Evolutionary conservation across 441 rosid species (phyloP), one percentile per base, ranked within the genome.

Genomic region (Capsella rubella): DNA sequence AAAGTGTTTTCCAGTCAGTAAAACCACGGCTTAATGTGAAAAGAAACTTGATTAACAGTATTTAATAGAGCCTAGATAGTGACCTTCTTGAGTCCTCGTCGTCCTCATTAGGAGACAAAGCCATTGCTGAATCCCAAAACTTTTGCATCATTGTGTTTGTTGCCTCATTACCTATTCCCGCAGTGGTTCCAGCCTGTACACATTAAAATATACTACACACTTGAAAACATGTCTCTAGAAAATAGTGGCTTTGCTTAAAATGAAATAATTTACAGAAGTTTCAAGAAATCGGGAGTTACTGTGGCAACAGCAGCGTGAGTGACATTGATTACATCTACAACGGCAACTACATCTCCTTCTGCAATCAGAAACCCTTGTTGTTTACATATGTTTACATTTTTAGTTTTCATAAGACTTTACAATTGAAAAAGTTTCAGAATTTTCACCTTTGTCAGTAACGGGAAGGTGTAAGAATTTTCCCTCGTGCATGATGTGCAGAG

Each of bases 61-160:
- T 9, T 21, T 54, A 40, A 69, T 54, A 18, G 11, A 35, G 57
- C 62, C 71, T 62, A 40, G 56, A 6, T 59, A 54, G 6, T 69
- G 59, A 95, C 99, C 99, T 93, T 43, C 86, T 84, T 0, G 86
- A 67, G 39, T 95, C 99, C 29, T 87, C 92, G 6, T 93, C 95
- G 0, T 90, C 98, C 31, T 86, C 99, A 63, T 77, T 62, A 51
- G 91, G 91, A 79, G 89, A 84, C 63, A 84, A 71, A 28, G 89
- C 90, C 91, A 93, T 88, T 50, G 98, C 97, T 56, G 99, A 93
- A 85, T 95, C 99, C 98, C 99, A 95, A 84, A 95, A 95, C 82
- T 87, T 95, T 64, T 93, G 99, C 97, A 93, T 93, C 97, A 93
- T 84, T 16, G 95, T 76, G 84, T 80, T 86, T 35, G 94, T 78